A percentile compares a stretch with the other conserved stretches of the same genome.
phyloP scores from a whole-genome alignment of 2,329 filamentous ascomycete genomes.

The Fusarium falciforme region DNA sequence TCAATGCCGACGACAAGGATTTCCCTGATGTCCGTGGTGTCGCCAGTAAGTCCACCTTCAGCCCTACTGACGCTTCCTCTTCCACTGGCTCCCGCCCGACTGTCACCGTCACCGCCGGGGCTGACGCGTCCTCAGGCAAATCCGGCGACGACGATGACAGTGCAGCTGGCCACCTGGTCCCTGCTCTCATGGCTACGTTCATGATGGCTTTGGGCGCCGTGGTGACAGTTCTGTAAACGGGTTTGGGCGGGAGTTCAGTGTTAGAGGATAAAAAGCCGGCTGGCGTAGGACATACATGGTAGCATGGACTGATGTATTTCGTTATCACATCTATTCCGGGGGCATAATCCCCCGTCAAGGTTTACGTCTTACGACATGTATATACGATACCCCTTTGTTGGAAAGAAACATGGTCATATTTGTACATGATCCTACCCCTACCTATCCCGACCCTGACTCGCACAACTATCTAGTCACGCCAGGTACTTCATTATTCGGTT shows the following conservation, averaged over 20 bases:
- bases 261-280: background rate
- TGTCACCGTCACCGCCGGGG: slow-evolving; percentile 16
- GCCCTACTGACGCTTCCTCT: background rate
- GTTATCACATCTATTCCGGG: background rate
- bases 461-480: background rate
- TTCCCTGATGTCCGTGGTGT: slow-evolving; percentile 60
- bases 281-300: background rate
- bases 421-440: background rate
- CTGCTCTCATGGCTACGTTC: slow-evolving; percentile 28
- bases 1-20: slow-evolving; percentile 51
- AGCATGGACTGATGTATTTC: background rate
- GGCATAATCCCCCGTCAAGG: background rate
- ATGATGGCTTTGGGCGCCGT: slow-evolving; percentile 34
- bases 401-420: slow-evolving; percentile 1
- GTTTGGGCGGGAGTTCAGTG: background rate
- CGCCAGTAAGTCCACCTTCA: slow-evolving; percentile 42
- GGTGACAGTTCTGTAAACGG: slow-evolving; percentile 20
- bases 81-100: slow-evolving; percentile 15
- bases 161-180: slow-evolving; percentile 30
- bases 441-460: background rate
- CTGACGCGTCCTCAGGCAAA: slow-evolving; percentile 35
- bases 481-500: background rate
- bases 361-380: slow-evolving; percentile 2
- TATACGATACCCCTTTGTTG: slow-evolving; percentile 24
- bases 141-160: slow-evolving; percentile 26